Conservation (phyloP, 257 asterid species). For the Schizonepeta tenuifolia region DNA sequence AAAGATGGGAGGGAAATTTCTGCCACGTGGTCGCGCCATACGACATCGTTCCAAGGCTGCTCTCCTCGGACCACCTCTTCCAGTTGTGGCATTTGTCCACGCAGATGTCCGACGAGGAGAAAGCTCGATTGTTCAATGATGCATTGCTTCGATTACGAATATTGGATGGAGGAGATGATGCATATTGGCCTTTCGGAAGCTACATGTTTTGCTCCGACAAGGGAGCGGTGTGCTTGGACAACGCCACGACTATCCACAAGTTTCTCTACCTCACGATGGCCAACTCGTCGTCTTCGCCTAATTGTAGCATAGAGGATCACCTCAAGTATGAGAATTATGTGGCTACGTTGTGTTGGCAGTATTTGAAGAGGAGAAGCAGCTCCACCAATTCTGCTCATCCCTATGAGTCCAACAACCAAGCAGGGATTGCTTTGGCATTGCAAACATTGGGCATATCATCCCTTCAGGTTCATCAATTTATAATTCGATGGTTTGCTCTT, state of each 20-base stretch:
- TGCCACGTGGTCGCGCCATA: constrained; percentile 65
- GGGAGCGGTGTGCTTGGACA: constrained; percentile 73
- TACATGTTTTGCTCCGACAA: constrained; percentile 60
- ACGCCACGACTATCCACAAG: constrained; percentile 47
- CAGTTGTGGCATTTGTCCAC: constrained; percentile 47
- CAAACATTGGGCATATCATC: constrained; percentile 54
- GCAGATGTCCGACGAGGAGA: constrained; percentile 42
- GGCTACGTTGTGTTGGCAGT: constrained; percentile 43
- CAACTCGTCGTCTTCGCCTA: constrained; percentile 41
- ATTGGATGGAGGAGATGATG: constrained; percentile 26
- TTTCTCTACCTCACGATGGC: constrained; percentile 50
- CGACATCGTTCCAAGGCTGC: constrained; percentile 65
- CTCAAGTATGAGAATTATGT: constrained; percentile 56
- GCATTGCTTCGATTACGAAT: constrained; percentile 41
- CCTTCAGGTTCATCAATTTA: too few relatives aligned
- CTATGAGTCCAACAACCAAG: constrained; percentile 52
- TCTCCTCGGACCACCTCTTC: constrained; percentile 42
- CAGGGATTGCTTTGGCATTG: constrained; percentile 74
- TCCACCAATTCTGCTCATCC: too few relatives aligned
- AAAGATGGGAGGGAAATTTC: constrained; percentile 76
- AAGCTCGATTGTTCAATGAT: constrained; percentile 31
- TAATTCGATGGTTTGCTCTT: too few relatives aligned
- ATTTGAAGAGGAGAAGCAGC: constrained; percentile 38
- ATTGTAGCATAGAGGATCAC: constrained; percentile 52
- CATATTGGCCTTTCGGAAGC: constrained; percentile 75